Base-by-base conservation (phyloP, 345 rosid species). In the Erysimum cheiranthoides region DNA sequence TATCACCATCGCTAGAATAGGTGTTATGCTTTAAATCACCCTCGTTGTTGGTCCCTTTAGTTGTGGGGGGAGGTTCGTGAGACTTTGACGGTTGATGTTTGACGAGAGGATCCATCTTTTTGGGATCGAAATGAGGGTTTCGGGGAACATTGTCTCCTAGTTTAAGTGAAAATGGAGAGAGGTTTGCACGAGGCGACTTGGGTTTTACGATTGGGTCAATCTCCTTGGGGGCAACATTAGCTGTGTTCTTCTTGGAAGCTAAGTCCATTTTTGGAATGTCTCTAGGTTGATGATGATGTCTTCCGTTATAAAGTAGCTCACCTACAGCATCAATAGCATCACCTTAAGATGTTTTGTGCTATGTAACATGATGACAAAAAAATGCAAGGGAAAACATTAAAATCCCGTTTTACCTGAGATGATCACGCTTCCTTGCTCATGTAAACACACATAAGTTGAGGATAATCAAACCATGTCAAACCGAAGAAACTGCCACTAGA, bases 81-180 rank as follows among this genome's bases (percentile, higher is more conserved):
- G 70, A 73, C 45, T 78, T 78, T 25, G 60, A 3, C 0, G 81
- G 74, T n/a, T 78, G 78, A 27, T 78, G 63, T 67, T 65, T 78
- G 17, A 68, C 52, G 11, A 78, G 70, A 59, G 81, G 86, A 82
- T 86, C 89, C 84, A 83, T 85, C 80, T 77, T 86, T 17, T 76
- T 85, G 45, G 81, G 84, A 61, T 82, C 93, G 3, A 83, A 73
- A 14, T 52, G 78, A 14, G 82, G 85, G 42, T 85, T 85, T 38
- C 74, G 47, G 4, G 68, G 70, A 45, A 85, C 84, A 36, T 85
- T 86, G 68, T 85, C 93, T 65, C 64, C 73, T 59, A 34, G 74
- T 21, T 67, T 78, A 61, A 78, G 68, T 0, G 78, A 73, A 51
- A 78, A 73, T 6, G 76, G 54, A 46, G 76, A 2, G 13, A 42